Evolutionary conservation across 495 filamentous ascomycete genomes (phyloP).

Genomic region (Oidiodendron maius): DNA sequence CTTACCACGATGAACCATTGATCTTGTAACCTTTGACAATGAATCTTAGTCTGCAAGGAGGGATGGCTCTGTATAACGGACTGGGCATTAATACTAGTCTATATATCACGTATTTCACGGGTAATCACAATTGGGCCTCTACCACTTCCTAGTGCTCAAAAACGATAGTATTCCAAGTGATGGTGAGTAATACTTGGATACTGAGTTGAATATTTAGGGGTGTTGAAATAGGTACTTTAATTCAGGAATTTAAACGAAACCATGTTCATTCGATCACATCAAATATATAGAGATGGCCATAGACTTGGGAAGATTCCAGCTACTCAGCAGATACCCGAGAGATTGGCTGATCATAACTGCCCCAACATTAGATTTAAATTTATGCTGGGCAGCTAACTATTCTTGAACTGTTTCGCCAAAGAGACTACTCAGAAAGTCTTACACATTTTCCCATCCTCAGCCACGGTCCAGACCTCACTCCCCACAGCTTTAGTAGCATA

Average conservation of each 20-base stretch:
- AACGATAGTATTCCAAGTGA: neutral
- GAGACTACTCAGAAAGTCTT: conserved; percentile 6
- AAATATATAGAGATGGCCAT: neutral
- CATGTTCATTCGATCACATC: neutral
- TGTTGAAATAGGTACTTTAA: neutral
- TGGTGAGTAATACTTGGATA: neutral
- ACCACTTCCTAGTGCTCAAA: neutral
- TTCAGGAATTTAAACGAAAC: neutral
- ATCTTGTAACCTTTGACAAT: too few relatives aligned
- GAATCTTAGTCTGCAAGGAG: too few relatives aligned
- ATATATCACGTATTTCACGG: neutral
- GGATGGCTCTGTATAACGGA: neutral
- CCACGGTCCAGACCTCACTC: conserved; percentile 47
- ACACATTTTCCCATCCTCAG: conserved; percentile 10
- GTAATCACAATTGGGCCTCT: neutral
- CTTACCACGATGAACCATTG: too few relatives aligned
- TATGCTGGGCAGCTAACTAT: neutral
- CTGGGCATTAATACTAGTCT: neutral
- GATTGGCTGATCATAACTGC: neutral
- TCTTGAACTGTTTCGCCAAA: neutral
- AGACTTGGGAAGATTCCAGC: neutral
- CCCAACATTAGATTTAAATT: neutral
- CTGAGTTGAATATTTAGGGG: neutral
- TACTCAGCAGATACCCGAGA: neutral
- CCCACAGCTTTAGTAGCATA: conserved; percentile 56